Evolutionary conservation across 1,284 basidiomycete genomes (phyloP).

Genomic region (Cryptococcus sp.): DNA sequence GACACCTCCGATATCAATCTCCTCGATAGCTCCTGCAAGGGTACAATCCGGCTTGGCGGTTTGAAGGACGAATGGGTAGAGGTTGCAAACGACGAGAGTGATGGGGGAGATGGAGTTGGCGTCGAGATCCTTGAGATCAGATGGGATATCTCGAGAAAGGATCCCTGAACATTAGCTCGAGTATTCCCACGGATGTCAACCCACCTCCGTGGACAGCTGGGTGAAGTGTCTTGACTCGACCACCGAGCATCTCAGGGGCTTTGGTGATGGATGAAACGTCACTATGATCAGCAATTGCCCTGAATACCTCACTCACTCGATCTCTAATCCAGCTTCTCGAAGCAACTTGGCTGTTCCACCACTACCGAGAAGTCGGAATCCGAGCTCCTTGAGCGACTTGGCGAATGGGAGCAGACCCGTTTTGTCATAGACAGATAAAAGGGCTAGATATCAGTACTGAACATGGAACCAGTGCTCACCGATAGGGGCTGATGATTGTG

Average conservation of each 20-base stretch:
- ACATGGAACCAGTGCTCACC: slow-evolving; percentile 12
- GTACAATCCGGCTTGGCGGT: slow-evolving; percentile 85
- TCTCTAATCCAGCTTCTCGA: slow-evolving; percentile 84
- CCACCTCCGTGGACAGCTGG: slow-evolving; percentile 95
- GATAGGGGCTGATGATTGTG: slow-evolving; percentile 22
- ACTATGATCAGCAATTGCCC: slow-evolving; percentile 49
- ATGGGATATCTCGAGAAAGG: slow-evolving; percentile 77
- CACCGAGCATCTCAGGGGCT: slow-evolving; percentile 99
- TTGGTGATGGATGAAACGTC: slow-evolving; percentile 98
- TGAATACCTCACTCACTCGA: slow-evolving; percentile 61
- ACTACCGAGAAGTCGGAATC: slow-evolving; percentile 85
- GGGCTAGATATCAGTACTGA: slow-evolving; percentile 50
- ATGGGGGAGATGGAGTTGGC: slow-evolving; percentile 82
- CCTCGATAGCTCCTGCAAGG: slow-evolving; percentile 88
- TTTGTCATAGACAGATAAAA: slow-evolving; percentile 98
- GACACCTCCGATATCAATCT: slow-evolving; percentile 98
- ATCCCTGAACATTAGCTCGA: slow-evolving; percentile 58
- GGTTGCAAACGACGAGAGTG: slow-evolving; percentile 95
- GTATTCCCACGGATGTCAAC: neutral
- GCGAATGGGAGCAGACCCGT: slow-evolving; percentile 85
- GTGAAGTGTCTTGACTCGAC: slow-evolving; percentile 98
- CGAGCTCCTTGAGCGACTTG: slow-evolving; percentile 69
- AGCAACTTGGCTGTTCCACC: slow-evolving; percentile 98
- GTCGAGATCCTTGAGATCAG: slow-evolving; percentile 76
- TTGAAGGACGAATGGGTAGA: slow-evolving; percentile 94